These are phyloP conservation scores for Cercophora sp. DNA, from an alignment of 495 filamentous ascomycete species.

Conservation along the genomic window DNA sequence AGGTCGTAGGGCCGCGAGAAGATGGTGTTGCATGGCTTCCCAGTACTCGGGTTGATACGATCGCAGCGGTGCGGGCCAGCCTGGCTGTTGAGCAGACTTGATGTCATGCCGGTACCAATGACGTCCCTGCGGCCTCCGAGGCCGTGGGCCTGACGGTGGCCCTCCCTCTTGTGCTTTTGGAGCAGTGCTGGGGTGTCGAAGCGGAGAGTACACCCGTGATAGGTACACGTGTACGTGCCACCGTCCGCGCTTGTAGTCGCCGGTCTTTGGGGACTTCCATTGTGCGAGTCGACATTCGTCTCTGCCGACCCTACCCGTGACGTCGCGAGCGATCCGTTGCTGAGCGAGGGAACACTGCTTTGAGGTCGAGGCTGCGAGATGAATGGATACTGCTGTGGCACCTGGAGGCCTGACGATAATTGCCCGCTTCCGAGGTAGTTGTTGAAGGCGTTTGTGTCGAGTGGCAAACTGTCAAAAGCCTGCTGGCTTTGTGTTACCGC, in stretches of 20 bases:
- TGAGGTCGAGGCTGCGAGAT: slow-evolving; percentile 40
- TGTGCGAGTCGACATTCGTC: slow-evolving; percentile 26
- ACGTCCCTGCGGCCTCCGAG: slow-evolving; percentile 25
- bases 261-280: slow-evolving; percentile 47
- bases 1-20: slow-evolving; percentile 97
- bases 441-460: slow-evolving; percentile 39
- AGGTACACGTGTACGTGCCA: slow-evolving; percentile 93
- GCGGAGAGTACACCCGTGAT: slow-evolving; percentile 81
- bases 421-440: slow-evolving; percentile 30
- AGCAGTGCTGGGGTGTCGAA: slow-evolving; percentile 84
- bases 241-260: slow-evolving; percentile 64
- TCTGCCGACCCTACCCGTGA: slow-evolving; percentile 42
- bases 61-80: slow-evolving; percentile 50
- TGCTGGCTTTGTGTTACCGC: slow-evolving; percentile 27
- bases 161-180: slow-evolving; percentile 94
- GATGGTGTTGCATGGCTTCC: slow-evolving; percentile 91
- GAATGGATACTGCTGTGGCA: slow-evolving; percentile 59
- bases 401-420: slow-evolving; percentile 42
- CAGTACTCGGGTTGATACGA: slow-evolving; percentile 90
- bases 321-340: slow-evolving; percentile 31
- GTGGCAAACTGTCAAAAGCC: slow-evolving; percentile 42
- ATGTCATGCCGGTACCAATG: slow-evolving; percentile 17
- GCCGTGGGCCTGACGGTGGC: slow-evolving; percentile 65
- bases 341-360: slow-evolving; percentile 42
- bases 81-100: slow-evolving; percentile 26